These are phyloP conservation scores for Phytomonas sp. DNA, from an alignment of 208 protist species.

Conservation along the genomic window DNA sequence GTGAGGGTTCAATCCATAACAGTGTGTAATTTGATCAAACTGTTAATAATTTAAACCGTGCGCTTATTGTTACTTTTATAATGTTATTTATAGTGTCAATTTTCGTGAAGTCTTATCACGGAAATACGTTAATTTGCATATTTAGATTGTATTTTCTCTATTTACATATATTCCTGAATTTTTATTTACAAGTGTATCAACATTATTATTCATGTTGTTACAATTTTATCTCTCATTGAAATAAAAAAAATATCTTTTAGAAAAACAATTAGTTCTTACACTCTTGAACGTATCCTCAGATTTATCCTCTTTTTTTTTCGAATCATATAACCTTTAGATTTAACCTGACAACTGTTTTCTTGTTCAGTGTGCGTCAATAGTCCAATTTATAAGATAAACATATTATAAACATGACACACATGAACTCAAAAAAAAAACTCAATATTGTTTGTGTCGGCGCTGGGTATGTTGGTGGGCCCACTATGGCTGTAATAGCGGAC, in stretches of 20 bases:
- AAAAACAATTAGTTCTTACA: no score
- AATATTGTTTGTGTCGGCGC: conserved; percentile 82
- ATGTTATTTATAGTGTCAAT: neutral
- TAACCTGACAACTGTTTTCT: neutral
- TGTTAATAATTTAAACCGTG: neutral
- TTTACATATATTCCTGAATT: conserved; percentile 1
- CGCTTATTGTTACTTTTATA: conserved; percentile 2
- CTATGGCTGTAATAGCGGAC: conserved; percentile 94
- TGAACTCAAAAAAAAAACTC: neutral
- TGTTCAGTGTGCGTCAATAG: neutral
- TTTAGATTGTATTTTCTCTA: neutral
- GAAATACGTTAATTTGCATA: conserved; percentile 3
- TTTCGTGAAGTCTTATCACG: neutral
- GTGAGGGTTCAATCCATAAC: neutral
- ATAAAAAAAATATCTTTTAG: no score
- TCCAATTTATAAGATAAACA: neutral
- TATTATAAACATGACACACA: neutral
- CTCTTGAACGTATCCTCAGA: no score
- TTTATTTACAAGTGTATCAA: neutral
- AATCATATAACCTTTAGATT: conserved; percentile 1
- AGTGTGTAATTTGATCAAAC: neutral
- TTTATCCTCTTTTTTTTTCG: neutral
- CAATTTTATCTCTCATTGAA: neutral
- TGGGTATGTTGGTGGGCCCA: conserved; percentile 96
- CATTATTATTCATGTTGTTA: neutral